Base-by-base conservation (phyloP, 1,139 yeast species). In the Pichia sp. region DNA sequence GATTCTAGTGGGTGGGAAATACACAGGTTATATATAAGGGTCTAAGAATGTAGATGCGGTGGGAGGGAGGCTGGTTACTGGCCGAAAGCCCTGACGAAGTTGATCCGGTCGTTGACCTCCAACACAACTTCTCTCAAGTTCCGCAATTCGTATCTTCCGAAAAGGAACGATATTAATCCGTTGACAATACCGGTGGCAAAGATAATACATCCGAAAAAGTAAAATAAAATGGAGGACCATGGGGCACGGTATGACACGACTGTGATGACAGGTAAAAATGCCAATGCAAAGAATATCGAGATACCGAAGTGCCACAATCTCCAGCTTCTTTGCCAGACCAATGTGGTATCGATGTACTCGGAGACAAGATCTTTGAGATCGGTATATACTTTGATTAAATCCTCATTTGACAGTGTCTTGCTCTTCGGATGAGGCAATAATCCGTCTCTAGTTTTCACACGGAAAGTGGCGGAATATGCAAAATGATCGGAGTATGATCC, bases 401-500 rank as follows among this genome's bases (percentile, higher is more conserved):
- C 28, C 11, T 65, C 69, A 17, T 42, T 36, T 12, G 48, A 5
- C 3, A n/a, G 17, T 3, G 15, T 35, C 14, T 24, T 12, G 9
- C 9, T 15, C 10, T 35, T 15, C 7, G 14, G 21, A 11, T 42
- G 33, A 11, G 28, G 8, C 19, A 31, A 24, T 9, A 12, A 20
- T 22, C 22, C 42, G 3, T 18, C 38, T 3, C 34, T 37, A 1
- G 37, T 30, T 12, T 30, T 39, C 4, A 50, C 14, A 47, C 65
- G 61, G 35, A 83, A 63, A 17, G 79, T 78, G 17, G 88, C 83
- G 30, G 79, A 71, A 59, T 90, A 86, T 0, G 93, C 99, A 72
- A 94, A 93, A 70, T 93, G 99, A 63, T 93, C 99, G 0, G 96
- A 89, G 56, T 79, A 84, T 5, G 96, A 85, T 8, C 87, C 83